Evolutionary conservation across 192 early-diverging fungal species (phyloP).

Genomic region (Backusella tarrabulga): DNA sequence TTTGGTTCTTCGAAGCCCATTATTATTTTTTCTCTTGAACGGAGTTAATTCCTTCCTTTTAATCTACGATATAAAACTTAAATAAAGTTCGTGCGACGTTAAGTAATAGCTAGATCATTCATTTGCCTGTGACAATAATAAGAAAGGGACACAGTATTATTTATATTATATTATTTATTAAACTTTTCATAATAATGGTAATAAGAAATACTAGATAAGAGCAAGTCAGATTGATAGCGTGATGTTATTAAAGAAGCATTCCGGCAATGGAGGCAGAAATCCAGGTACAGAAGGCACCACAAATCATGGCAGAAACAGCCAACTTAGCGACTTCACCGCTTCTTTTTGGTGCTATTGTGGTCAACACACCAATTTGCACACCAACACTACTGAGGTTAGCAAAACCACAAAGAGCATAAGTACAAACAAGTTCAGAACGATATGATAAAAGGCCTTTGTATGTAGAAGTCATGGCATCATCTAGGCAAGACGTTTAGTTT

Average conservation of each 20-base stretch:
- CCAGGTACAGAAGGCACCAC: constrained; percentile 77
- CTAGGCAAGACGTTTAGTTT: background rate
- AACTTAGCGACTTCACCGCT: constrained; percentile 69
- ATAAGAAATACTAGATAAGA: background rate
- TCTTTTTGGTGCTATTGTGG: constrained; percentile 73
- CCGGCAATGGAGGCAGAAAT: constrained; percentile 82
- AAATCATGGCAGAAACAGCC: constrained; percentile 76
- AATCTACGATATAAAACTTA: background rate
- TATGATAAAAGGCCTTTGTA: constrained; percentile 39
- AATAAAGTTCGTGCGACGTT: background rate
- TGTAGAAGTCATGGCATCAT: constrained; percentile 6
- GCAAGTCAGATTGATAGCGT: background rate
- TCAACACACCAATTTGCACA: constrained; percentile 74
- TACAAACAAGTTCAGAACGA: constrained; percentile 55
- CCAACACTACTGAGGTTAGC: constrained; percentile 85
- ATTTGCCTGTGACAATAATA: background rate
- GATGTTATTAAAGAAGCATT: constrained; percentile 40
- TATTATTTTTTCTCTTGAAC: background rate
- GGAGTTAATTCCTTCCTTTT: background rate
- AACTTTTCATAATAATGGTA: background rate
- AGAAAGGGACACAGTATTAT: background rate
- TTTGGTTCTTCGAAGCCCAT: background rate
- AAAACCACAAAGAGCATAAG: constrained; percentile 85
- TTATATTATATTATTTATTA: background rate
- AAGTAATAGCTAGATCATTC: background rate